Evolutionary conservation across 495 filamentous ascomycete genomes (phyloP), one percentile per base, ranked within the genome.

Genomic region (Penicillium angulare): DNA sequence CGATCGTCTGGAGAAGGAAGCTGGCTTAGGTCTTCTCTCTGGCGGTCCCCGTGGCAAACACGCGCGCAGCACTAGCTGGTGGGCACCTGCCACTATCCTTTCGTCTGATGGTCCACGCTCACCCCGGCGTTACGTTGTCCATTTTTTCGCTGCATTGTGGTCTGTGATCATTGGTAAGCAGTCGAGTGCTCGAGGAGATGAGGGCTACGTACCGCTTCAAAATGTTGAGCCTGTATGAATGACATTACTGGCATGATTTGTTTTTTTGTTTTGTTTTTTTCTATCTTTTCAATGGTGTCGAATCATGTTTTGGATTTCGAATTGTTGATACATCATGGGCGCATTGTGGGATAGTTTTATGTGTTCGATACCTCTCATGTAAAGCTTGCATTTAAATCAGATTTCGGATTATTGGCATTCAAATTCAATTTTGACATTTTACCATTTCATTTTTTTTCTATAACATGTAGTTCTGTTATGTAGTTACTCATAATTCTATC

Each of bases 1-100:
- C 41, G 83, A 82, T 12, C 71, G 80, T 29, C 66, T 87, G 18
- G 83, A 84, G 45, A 80, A 85, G 44, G 72, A 74, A 41, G 43
- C 67, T 17, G 49, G 53, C 18, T 52, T 41, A 4, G 59, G 53
- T 17, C 20, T 45, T 16, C 53, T 65, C 32, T 40, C 56, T 17
- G n/a, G 39, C 3, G 46, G 12, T 16, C 12, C 10, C 10, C 31
- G 31, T 27, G 33, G 45, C 4, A 17, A 35, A 21, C 53, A 56
- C 53, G 8, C 42, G 20, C 49, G 50, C 17, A 60, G 55, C 47
- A 52, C 56, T 36, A 64, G 51, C 56, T 73, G 71, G 70, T 72
- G 69, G 67, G 36, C 47, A 0, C 60, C 66, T 21, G 53, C 65
- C 35, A 53, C 39, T 1, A 48, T 63, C 1, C 55, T 66, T 2